These are phyloP conservation scores for Colletotrichum sp. DNA, from an alignment of 2,329 filamentous ascomycete genomes.

Conservation along the genomic window DNA sequence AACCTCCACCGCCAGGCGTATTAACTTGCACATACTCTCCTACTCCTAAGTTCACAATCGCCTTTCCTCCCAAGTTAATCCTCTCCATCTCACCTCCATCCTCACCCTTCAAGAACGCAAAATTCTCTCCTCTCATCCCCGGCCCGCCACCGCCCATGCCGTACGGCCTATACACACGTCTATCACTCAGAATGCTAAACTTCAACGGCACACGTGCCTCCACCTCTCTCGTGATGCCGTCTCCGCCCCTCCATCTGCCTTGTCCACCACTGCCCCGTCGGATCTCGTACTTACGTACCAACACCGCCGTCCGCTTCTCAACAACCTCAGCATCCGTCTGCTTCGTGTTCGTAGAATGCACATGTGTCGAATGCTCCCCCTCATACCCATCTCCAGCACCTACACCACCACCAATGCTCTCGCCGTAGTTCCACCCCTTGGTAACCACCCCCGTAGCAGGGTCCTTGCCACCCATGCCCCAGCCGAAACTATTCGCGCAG, in stretches of 20 bases:
- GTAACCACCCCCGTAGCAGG: slow-evolving; percentile 24
- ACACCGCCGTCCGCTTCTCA: slow-evolving; percentile 37
- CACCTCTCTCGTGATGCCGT: slow-evolving; percentile 38
- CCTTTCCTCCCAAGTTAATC: slow-evolving; percentile 36
- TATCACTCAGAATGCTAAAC: slow-evolving; percentile 39
- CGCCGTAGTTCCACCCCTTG: slow-evolving; percentile 33
- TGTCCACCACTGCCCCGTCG: slow-evolving; percentile 31
- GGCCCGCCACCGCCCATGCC: slow-evolving; percentile 36
- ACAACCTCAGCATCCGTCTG: slow-evolving; percentile 37
- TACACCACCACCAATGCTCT: slow-evolving; percentile 36
- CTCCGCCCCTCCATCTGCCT: slow-evolving; percentile 34
- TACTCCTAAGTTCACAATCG: slow-evolving; percentile 31
- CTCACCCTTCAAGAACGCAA: slow-evolving; percentile 30
- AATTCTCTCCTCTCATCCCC: slow-evolving; percentile 30
- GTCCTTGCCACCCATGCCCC: slow-evolving; percentile 36
- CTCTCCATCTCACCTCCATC: slow-evolving; percentile 27
- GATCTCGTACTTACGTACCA: slow-evolving; percentile 35
- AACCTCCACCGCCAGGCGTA: slow-evolving; percentile 38
- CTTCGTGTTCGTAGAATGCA: slow-evolving; percentile 36
- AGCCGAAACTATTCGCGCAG: slow-evolving; percentile 37
- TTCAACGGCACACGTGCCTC: slow-evolving; percentile 35
- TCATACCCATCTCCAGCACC: slow-evolving; percentile 34
- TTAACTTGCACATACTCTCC: slow-evolving; percentile 41
- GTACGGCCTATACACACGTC: slow-evolving; percentile 36
- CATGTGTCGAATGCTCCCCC: slow-evolving; percentile 32